These are phyloP conservation scores for Trichoderma semiorbis DNA, from an alignment of 2,329 filamentous ascomycete species.

Conservation along the genomic window DNA sequence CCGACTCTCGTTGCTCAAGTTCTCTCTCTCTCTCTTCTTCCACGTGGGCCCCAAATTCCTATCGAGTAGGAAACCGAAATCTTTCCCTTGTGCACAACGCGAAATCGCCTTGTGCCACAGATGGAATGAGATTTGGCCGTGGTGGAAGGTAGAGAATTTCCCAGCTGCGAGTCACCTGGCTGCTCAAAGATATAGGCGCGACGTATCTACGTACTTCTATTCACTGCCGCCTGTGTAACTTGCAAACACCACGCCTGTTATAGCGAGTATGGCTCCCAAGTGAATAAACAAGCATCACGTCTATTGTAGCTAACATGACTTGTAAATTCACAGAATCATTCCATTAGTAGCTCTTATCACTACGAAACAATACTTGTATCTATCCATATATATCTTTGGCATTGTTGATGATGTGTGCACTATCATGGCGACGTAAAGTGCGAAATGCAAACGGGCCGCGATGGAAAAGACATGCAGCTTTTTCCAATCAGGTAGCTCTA, in stretches of 20 bases:
- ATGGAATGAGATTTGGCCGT: background rate
- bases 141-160: slow-evolving; percentile 17
- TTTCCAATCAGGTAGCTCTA: background rate
- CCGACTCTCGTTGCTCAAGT: background rate
- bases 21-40: background rate
- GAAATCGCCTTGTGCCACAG: background rate
- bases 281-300: background rate
- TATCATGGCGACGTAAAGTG: background rate
- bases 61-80: background rate
- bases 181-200: slow-evolving; percentile 21
- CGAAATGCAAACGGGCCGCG: background rate
- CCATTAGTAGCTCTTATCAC: background rate
- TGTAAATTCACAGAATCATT: background rate
- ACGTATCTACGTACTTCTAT: slow-evolving; percentile 6
- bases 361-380: background rate
- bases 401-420: background rate
- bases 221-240: background rate
- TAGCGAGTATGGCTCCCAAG: background rate
- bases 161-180: slow-evolving; percentile 22
- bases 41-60: background rate
- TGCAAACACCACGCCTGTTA: background rate
- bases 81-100: background rate
- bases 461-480: background rate
- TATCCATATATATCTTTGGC: background rate
- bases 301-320: background rate